Evolutionary conservation across 345 rosid genomes (phyloP).

Genomic region (Kernera saxatilis): DNA sequence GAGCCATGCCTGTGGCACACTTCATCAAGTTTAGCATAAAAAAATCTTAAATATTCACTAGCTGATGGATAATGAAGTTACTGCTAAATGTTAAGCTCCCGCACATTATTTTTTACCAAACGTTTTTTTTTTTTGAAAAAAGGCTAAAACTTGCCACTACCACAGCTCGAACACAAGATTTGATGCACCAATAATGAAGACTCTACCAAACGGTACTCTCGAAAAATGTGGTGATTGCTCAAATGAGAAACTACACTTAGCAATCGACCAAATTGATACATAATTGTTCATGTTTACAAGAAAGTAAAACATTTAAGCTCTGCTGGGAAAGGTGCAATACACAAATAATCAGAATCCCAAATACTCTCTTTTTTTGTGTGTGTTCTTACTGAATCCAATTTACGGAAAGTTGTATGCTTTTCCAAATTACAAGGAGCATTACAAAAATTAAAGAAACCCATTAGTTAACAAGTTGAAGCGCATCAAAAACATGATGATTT

Average conservation of each 20-base stretch:
- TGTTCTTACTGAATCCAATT: background rate
- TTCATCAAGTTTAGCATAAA: background rate
- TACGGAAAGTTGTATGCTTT: constrained; percentile 3
- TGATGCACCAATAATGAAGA: too few relatives aligned
- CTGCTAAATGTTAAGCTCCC: background rate
- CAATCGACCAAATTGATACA: background rate
- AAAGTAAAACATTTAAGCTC: background rate
- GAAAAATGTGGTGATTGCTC: background rate
- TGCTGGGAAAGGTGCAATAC: background rate
- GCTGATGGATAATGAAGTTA: background rate
- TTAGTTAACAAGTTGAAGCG: background rate
- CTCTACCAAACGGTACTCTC: background rate
- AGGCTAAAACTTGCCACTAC: too few relatives aligned
- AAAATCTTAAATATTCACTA: background rate
- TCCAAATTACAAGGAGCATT: background rate
- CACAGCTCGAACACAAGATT: too few relatives aligned
- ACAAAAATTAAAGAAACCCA: background rate
- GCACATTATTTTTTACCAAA: background rate
- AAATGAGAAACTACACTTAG: background rate
- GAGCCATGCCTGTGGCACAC: constrained; percentile 69
- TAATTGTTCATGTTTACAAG: too few relatives aligned
- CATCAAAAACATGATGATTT: background rate
- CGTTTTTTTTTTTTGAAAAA: too few relatives aligned
- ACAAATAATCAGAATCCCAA: background rate
- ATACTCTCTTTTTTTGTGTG: background rate